Base-by-base conservation (phyloP, 768 basidiomycete genomes). In the Hericium rajendrae region DNA sequence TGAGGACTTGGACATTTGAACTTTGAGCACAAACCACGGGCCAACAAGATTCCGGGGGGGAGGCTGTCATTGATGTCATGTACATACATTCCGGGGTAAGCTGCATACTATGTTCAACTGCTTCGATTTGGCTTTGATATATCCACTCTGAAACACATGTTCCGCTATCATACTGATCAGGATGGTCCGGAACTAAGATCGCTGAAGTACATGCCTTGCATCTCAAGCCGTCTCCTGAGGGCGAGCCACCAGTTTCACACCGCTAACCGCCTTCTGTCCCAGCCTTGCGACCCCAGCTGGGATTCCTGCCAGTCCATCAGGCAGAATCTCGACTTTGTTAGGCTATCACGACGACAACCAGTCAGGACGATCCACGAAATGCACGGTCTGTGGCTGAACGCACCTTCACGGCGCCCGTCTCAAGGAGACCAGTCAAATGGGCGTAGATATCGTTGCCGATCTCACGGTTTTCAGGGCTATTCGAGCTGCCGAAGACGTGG, bases 241-340 rank as follows among this genome's bases (percentile, higher is more conserved):
- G 54, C 66, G 72, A 1, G 59, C 73, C 9, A 80, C 69, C 18
- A 80, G 62, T 62, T 80, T 80, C 15, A 59, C 64, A 4, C 73
- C 78, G n/a, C 75, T 77, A 32, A 78, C 68, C 55, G 73, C 56
- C 9, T 72, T 69, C 2, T 59, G 58, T 63, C 65, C 66, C 62
- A 79, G 46, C 58, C 64, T 65, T 48, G 72, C 66, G 28, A 80
- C 61, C 2, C 73, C 77, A 10, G 54, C 68, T 0, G 57, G 41
- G 9, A 79, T 69, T 9, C 71, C 77, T 8, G 62, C 56, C 1
- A 80, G 66, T 2, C 79, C 79, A 28, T 66, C 61, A 0, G 72
- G 69, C 11, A 80, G 64, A n/a, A 77, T 65, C 60, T 79, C 73
- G 4, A 71, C 59, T n/a, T 67, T 65, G 57, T 71, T 72, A 0